These are phyloP conservation scores for Sphaerulina vaccinii DNA, from an alignment of 2,329 filamentous ascomycete genomes.

Conservation along the genomic window DNA sequence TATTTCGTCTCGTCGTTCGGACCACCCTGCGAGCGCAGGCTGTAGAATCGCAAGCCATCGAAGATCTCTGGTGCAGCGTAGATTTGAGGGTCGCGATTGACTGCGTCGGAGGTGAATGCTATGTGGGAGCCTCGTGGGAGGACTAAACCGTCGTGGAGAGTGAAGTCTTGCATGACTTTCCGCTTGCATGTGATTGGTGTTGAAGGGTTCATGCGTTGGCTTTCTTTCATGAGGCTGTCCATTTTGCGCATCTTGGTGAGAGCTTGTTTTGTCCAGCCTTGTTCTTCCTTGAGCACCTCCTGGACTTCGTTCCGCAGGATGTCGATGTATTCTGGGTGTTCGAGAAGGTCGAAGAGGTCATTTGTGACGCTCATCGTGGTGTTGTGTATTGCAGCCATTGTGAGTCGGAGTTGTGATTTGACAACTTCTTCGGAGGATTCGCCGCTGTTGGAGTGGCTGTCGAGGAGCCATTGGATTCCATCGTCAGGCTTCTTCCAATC, in stretches of 20 bases:
- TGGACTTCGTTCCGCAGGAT: slow-evolving; percentile 13
- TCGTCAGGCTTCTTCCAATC: slow-evolving; percentile 15
- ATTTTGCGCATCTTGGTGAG: slow-evolving; percentile 17
- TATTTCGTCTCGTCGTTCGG: slow-evolving; percentile 8
- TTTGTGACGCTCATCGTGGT: slow-evolving; percentile 18
- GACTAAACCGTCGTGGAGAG: slow-evolving; percentile 9
- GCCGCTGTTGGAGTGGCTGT: slow-evolving; percentile 11
- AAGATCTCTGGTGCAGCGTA: slow-evolving; percentile 10
- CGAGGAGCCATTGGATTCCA: slow-evolving; percentile 20
- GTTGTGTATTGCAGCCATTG: slow-evolving; percentile 22
- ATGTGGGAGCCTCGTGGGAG: slow-evolving; percentile 13
- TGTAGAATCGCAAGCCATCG: slow-evolving; percentile 15
- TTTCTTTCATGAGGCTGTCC: slow-evolving; percentile 22
- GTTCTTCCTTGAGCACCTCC: slow-evolving; percentile 10
- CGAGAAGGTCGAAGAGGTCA: slow-evolving; percentile 16
- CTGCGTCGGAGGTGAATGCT: slow-evolving; percentile 14
- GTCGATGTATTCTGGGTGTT: slow-evolving; percentile 15
- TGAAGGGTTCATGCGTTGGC: slow-evolving; percentile 18
- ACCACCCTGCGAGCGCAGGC: not conserved
- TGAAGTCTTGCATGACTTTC: slow-evolving; percentile 10
- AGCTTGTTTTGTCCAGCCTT: slow-evolving; percentile 13
- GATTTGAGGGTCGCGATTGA: slow-evolving; percentile 13
- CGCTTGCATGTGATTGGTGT: slow-evolving; percentile 16
- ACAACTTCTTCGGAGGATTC: slow-evolving; percentile 15
- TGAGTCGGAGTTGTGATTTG: slow-evolving; percentile 15